Percentiles rank a stretch among this genome's conserved stretches.
Evolutionary conservation across 306 rosid species (phyloP).

Genomic region (Glycine tomentella): DNA sequence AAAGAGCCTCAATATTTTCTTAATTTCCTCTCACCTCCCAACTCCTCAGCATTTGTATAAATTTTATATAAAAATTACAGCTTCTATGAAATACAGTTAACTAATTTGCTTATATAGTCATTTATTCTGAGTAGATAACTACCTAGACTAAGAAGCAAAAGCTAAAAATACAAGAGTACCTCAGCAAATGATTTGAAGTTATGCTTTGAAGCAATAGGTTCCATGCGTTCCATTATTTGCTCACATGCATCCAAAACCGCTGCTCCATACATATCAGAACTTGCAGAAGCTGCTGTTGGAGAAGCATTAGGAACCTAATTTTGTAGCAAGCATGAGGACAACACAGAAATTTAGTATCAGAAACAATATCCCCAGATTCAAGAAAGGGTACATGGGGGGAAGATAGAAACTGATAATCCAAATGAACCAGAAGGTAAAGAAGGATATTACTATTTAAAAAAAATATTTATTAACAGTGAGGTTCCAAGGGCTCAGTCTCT

Average conservation of each 20-base stretch:
- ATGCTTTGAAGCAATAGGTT: slow-evolving; percentile 72
- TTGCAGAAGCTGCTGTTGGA: slow-evolving; percentile 98
- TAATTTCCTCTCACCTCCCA: slow-evolving; percentile 24
- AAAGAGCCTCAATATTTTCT: slow-evolving; percentile 25
- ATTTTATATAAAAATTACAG: slow-evolving; percentile 10
- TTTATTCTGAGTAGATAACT: slow-evolving; percentile 34
- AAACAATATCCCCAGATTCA: slow-evolving; percentile 28
- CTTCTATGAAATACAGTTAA: slow-evolving; percentile 32
- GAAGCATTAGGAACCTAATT: slow-evolving; percentile 90
- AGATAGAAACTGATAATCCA: slow-evolving; percentile 11
- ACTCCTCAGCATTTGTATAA: slow-evolving; percentile 5
- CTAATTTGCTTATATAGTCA: slow-evolving; percentile 17
- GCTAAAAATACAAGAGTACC: slow-evolving; percentile 53
- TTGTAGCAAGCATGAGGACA: slow-evolving; percentile 42
- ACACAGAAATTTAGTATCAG: slow-evolving; percentile 28
- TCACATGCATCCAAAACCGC: slow-evolving; percentile 98
- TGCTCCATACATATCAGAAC: slow-evolving; percentile 96
- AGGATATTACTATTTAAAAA: slow-evolving; percentile 9
- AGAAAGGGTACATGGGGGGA: neutral
- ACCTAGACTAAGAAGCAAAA: slow-evolving; percentile 35
- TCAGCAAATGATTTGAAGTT: slow-evolving; percentile 75
- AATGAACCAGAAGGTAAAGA: slow-evolving; percentile 5
- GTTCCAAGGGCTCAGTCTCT: slow-evolving; percentile 20
- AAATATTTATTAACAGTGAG: neutral
- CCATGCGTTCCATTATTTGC: slow-evolving; percentile 84